phyloP scores from a whole-genome alignment of 2,329 filamentous ascomycete species.

The Trichoderma arundinaceum region DNA sequence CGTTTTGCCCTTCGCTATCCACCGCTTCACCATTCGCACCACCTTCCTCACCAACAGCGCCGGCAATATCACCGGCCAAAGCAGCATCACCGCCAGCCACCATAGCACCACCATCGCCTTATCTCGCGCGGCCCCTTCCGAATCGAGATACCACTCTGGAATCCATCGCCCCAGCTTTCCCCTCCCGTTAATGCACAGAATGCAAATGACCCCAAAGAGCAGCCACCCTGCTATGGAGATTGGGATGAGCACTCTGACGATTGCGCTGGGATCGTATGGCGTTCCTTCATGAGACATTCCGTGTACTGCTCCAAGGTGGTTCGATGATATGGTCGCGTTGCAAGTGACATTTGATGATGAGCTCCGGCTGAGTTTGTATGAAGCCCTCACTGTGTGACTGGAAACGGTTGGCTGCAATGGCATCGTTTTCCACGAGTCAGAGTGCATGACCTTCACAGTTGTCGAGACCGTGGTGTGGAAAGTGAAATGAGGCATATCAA shows the following conservation, averaged over 20 bases:
- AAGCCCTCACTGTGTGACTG: not conserved
- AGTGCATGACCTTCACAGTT: no score
- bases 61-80: constrained; percentile 64
- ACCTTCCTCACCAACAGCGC: constrained; percentile 54
- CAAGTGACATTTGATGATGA: not conserved
- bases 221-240: constrained; percentile 41
- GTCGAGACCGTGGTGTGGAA: not conserved
- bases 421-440: not conserved
- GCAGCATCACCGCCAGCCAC: constrained; percentile 41
- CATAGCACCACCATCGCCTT: constrained; percentile 37
- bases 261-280: constrained; percentile 11
- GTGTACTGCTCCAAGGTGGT: not conserved
- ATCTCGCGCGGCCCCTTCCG: constrained; percentile 35
- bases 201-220: constrained; percentile 42
- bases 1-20: not conserved
- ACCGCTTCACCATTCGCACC: not conserved
- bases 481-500: not conserved
- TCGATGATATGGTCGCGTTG: not conserved
- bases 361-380: not conserved
- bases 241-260: constrained; percentile 38
- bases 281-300: constrained; percentile 1
- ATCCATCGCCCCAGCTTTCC: constrained; percentile 42
- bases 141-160: constrained; percentile 45
- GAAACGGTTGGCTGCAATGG: not conserved
- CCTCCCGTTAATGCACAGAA: constrained; percentile 42